phyloP scores from a whole-genome alignment of 2,329 filamentous ascomycete species.

The Huntiella savannae region DNA sequence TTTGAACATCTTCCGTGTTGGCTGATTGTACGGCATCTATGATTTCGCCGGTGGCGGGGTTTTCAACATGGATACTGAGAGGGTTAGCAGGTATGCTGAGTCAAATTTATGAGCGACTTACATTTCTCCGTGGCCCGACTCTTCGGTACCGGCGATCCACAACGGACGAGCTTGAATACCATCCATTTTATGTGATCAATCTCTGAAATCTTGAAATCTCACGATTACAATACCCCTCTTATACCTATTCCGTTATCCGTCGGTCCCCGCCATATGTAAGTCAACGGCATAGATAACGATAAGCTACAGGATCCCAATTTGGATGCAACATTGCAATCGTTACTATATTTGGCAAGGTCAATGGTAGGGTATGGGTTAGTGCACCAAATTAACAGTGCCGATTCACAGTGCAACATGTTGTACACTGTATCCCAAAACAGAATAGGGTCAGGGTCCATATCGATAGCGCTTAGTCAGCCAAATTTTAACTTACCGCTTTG shows the following conservation, averaged over 20 bases:
- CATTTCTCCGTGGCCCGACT: conserved; percentile 24
- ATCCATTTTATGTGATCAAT: neutral
- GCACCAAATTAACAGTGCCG: neutral
- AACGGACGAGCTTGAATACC: conserved; percentile 6
- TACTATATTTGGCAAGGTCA: neutral
- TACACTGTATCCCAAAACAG: neutral
- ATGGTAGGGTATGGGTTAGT: neutral
- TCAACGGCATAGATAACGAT: too few relatives aligned
- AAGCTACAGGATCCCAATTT: too few relatives aligned
- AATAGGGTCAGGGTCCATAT: neutral
- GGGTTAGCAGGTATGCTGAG: neutral
- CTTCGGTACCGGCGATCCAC: conserved; percentile 15
- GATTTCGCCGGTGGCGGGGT: conserved; percentile 32
- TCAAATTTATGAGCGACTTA: conserved; percentile 18
- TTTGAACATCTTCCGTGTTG: conserved; percentile 27
- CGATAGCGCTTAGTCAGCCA: conserved; percentile 5
- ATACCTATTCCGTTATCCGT: neutral
- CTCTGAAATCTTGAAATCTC: neutral
- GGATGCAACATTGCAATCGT: too few relatives aligned
- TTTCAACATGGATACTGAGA: conserved; percentile 30
- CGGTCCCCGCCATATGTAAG: neutral
- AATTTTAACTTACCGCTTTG: neutral
- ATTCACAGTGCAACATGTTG: neutral
- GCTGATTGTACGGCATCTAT: conserved; percentile 24
- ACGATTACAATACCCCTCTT: too few relatives aligned